phyloP scores from a whole-genome alignment of 805 yeast species.

The Monosporozyma yasuniensis region DNA sequence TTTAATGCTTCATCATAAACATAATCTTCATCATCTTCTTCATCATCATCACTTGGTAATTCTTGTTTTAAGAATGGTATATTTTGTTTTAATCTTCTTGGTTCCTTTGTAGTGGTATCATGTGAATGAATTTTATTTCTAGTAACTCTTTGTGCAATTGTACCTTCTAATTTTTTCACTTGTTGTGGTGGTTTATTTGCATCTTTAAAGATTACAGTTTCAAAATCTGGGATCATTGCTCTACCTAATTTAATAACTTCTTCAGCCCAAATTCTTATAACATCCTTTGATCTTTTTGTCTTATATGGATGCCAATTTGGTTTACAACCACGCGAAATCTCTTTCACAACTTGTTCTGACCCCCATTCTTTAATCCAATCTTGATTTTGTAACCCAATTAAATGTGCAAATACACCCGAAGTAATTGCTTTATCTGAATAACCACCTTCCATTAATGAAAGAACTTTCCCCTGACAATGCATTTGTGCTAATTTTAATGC shows the following conservation, averaged over 20 bases:
- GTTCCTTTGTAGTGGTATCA: slow-evolving; percentile 3
- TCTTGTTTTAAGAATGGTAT: slow-evolving; percentile 26
- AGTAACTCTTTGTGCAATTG: slow-evolving; percentile 19
- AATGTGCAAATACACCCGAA: slow-evolving; percentile 72
- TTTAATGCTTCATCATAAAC: slow-evolving; percentile 30
- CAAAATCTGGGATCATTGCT: slow-evolving; percentile 46
- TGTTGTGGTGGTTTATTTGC: not conserved
- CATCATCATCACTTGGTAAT: slow-evolving; percentile 28
- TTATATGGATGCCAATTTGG: slow-evolving; percentile 54
- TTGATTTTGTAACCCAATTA: slow-evolving; percentile 55
- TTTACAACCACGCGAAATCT: slow-evolving; percentile 59
- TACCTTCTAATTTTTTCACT: slow-evolving; percentile 1
- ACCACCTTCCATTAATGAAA: slow-evolving; percentile 78
- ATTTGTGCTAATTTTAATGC: slow-evolving; percentile 59
- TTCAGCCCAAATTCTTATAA: slow-evolving; percentile 52
- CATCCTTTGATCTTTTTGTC: slow-evolving; percentile 39
- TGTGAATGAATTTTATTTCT: slow-evolving; percentile 12
- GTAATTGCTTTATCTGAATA: slow-evolving; percentile 74
- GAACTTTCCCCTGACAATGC: slow-evolving; percentile 49
- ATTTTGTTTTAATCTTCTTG: slow-evolving; percentile 5
- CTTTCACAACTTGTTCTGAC: slow-evolving; percentile 49
- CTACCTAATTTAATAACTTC: slow-evolving; percentile 56
- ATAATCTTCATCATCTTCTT: slow-evolving; percentile 30
- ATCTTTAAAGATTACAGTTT: slow-evolving; percentile 19
- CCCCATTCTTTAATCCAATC: slow-evolving; percentile 63